phyloP scores from a whole-genome alignment of 2,329 filamentous ascomycete genomes.

The Beauveria sp. region DNA sequence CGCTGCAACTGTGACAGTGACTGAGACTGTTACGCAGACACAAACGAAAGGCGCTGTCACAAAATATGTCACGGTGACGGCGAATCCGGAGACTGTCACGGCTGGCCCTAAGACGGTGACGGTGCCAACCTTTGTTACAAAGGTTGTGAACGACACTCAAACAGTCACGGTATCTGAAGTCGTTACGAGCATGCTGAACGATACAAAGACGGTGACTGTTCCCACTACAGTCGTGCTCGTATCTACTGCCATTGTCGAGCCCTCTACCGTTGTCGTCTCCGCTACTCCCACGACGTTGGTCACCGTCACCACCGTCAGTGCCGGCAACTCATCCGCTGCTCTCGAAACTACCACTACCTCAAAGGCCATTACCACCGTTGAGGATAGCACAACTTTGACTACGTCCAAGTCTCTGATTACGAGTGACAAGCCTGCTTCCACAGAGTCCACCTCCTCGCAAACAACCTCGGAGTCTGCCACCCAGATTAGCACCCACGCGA shows the following conservation, averaged over 20 bases:
- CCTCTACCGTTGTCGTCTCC: conserved; percentile 23
- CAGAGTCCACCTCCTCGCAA: not conserved
- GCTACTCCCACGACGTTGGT: conserved; percentile 19
- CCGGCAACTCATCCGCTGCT: not conserved
- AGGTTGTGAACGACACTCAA: conserved; percentile 12
- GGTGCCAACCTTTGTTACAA: not conserved
- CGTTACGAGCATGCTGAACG: not conserved
- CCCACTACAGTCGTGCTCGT: not conserved
- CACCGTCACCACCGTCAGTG: conserved; percentile 18
- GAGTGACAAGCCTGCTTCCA: not conserved
- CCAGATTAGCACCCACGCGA: not conserved
- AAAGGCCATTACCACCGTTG: not conserved
- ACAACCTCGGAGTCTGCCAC: conserved; percentile 11
- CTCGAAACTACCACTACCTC: not conserved
- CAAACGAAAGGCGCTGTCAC: conserved; percentile 22
- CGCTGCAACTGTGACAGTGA: conserved; percentile 11
- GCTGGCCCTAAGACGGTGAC: not conserved
- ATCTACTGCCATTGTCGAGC: conserved; percentile 12
- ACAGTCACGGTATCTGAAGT: conserved; percentile 21
- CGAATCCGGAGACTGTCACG: conserved; percentile 14
- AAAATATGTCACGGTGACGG: conserved; percentile 19
- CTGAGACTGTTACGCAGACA: conserved; percentile 28
- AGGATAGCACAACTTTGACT: not conserved
- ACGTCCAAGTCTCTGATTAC: not conserved
- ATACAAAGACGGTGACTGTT: not conserved